Evolutionary conservation across 2,329 filamentous ascomycete genomes (phyloP), one percentile per base, ranked within the genome.

Genomic region (Penicillium sp.): DNA sequence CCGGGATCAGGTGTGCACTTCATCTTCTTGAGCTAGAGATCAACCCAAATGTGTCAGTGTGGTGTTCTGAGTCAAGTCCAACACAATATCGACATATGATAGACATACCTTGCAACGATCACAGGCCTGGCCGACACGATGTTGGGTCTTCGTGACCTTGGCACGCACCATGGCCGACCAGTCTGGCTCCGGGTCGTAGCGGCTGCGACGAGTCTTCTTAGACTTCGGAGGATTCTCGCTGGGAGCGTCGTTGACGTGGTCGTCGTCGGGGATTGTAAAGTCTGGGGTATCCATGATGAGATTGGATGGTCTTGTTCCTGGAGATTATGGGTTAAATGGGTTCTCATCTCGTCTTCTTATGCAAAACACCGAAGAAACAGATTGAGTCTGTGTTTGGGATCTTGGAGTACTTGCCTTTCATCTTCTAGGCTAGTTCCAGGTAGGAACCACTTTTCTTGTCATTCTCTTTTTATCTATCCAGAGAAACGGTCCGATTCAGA

Each of bases 231-330:
- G 69, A 8, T 15, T 24, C 13, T 47, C 32, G 12, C 24, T 31
- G 12, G 24, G 19, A 5, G 81, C 12, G 9, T 33, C 77, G 51
- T 68, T 70, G 19, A 35, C 13, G 19, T 2, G 19, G 12, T 19
- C 19, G 31, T 19, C 29, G 31, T 19, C 29, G 7, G 31, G 37
- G 17, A 26, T 42, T 19, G 9, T 37, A 9, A 31, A 12, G 32
- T 29, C 12, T 26, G 31, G 9, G 9, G 37, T 19, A 21, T 47
- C 26, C 37, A 42, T 51, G 24, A 19, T 37, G 26, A 21, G 31
- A 12, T 43, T 28, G 12, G 17, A 26, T 17, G 22, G 6, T 45
- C 6, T 22, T 15, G 15, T 21, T 37, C 9, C 40, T 31, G n/a
- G 29, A 26, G 22, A 24, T 35, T 12, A 38, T 34, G 21, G 26